Percentiles rank a stretch among this genome's conserved stretches.
These are phyloP conservation scores for Fraxinus quadrangulata DNA, from an alignment of 257 asterid species.

Conservation along the genomic window DNA sequence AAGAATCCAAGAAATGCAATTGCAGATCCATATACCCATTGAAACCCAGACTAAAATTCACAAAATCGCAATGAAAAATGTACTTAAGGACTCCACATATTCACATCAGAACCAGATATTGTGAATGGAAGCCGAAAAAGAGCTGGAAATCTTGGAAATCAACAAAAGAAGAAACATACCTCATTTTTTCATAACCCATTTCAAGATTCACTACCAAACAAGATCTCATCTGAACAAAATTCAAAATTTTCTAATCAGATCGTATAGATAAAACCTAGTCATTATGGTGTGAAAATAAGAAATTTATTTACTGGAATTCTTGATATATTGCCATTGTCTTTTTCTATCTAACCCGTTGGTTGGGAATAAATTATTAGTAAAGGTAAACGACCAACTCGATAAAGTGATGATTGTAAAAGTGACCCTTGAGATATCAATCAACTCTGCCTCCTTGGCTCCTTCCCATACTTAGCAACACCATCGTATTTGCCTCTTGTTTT, in stretches of 20 bases:
- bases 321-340: conserved; percentile 24
- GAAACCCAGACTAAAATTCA: conserved; percentile 27
- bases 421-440: background rate
- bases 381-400: conserved; percentile 22
- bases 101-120: conserved; percentile 2
- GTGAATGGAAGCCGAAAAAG: conserved; percentile 3
- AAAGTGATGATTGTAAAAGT: conserved; percentile 17
- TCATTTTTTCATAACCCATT: conserved; percentile 21
- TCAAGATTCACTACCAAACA: conserved; percentile 10
- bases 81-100: background rate
- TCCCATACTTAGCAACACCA: background rate
- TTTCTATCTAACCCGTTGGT: background rate
- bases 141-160: conserved; percentile 27
- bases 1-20: conserved; percentile 21
- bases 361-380: background rate
- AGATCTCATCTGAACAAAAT: conserved; percentile 43
- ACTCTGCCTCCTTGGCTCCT: background rate
- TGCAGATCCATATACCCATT: conserved; percentile 32
- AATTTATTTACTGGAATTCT: conserved; percentile 22
- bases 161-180: conserved; percentile 21
- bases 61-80: conserved; percentile 23
- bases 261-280: background rate
- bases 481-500: conserved; percentile 38
- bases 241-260: background rate
- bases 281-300: conserved; percentile 31